phyloP scores from a whole-genome alignment of 208 protist species.

The Crithidia sp. region DNA sequence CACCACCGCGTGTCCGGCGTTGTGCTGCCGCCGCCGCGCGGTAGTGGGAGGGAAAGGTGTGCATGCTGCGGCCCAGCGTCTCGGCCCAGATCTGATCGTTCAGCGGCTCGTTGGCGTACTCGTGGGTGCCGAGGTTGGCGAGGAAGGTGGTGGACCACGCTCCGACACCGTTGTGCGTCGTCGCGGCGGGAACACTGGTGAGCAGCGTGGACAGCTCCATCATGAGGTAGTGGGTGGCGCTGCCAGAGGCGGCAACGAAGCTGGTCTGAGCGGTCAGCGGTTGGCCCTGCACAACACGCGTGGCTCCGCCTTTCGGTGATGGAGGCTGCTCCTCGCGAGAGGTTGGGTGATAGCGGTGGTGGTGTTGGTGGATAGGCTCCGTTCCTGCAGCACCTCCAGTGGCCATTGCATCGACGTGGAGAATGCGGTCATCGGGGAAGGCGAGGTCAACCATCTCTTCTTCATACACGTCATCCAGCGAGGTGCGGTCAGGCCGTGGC shows the following conservation, averaged over 20 bases:
- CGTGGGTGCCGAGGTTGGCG: not conserved
- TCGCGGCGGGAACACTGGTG: not conserved
- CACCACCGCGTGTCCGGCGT: not conserved
- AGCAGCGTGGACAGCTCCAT: slow-evolving; percentile 32
- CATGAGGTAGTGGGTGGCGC: slow-evolving; percentile 24
- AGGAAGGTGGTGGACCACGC: slow-evolving; percentile 15
- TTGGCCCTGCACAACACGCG: not conserved
- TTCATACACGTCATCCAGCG: slow-evolving; percentile 31
- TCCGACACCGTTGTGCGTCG: slow-evolving; percentile 1
- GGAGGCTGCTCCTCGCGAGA: not conserved
- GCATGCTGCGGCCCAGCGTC: slow-evolving; percentile 9
- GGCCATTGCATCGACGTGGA: slow-evolving; percentile 15
- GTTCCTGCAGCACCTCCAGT: not conserved
- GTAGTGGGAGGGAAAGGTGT: slow-evolving; percentile 2
- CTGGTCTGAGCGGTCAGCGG: not conserved
- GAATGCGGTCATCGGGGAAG: slow-evolving; percentile 18
- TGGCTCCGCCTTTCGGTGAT: not conserved
- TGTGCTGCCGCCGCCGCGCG: not conserved
- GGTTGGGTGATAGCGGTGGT: not conserved
- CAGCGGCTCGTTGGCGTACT: slow-evolving; percentile 20
- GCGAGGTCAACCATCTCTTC: slow-evolving; percentile 27
- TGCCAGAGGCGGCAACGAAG: not conserved
- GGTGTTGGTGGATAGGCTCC: not conserved
- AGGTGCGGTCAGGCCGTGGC: slow-evolving; percentile 9
- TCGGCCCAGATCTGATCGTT: slow-evolving; percentile 10